Percentiles rank a stretch among this genome's conserved stretches.
Evolutionary conservation across 805 yeast genomes (phyloP).

Genomic region (Metschnikowia gruessii): DNA sequence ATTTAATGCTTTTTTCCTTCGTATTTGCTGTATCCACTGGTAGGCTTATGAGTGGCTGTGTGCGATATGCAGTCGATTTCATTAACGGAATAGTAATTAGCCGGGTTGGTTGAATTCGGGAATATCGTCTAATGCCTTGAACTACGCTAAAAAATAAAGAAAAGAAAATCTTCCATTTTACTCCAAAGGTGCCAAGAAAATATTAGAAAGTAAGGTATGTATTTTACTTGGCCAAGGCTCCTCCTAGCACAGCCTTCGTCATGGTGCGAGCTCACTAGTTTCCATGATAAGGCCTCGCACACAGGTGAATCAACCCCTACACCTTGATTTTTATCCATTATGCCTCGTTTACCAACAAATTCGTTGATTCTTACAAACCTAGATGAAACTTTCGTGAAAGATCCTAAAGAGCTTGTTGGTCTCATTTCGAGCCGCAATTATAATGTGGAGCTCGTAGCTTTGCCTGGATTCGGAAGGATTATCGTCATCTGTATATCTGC

Average conservation of each 20-base stretch:
- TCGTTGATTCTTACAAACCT: slow-evolving; percentile 37
- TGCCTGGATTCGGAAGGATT: slow-evolving; percentile 34
- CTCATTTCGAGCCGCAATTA: slow-evolving; percentile 25
- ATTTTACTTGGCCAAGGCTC: no score
- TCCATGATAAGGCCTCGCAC: background rate
- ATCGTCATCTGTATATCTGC: slow-evolving; percentile 32
- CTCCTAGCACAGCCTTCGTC: background rate
- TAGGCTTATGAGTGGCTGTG: background rate
- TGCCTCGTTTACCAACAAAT: slow-evolving; percentile 24
- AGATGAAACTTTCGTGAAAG: slow-evolving; percentile 19
- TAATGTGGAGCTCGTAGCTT: slow-evolving; percentile 33
- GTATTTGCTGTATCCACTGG: background rate
- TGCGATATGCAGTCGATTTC: background rate
- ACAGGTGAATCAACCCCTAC: background rate
- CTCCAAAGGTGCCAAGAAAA: no score
- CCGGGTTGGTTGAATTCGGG: no score
- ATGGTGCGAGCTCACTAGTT: background rate
- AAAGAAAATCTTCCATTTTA: no score
- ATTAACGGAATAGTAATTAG: background rate
- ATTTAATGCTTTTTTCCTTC: background rate
- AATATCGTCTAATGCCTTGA: no score
- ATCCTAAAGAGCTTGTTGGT: slow-evolving; percentile 28
- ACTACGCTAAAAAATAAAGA: background rate
- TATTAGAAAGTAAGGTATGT: no score
- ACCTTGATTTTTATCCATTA: background rate